Conservation (phyloP, 495 filamentous ascomycete genomes). For the Aspergillus nanangensis region DNA sequence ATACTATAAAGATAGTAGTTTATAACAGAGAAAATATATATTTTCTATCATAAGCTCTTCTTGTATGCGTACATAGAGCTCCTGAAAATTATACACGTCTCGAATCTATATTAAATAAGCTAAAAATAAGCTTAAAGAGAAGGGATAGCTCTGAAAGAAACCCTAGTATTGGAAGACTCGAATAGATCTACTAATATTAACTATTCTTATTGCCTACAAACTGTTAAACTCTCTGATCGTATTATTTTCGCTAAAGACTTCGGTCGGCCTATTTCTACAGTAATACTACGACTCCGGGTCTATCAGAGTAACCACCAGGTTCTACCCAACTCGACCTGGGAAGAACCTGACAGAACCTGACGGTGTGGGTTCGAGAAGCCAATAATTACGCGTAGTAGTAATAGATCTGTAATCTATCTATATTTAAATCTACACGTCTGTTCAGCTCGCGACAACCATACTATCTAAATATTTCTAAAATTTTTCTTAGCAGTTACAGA, state of each 20-base stretch:
- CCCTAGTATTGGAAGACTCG: too few relatives aligned
- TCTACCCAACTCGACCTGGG: background rate
- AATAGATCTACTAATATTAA: too few relatives aligned
- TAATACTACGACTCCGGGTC: background rate
- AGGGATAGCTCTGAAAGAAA: too few relatives aligned
- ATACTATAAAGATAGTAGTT: background rate
- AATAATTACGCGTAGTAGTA: background rate
- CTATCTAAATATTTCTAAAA: background rate
- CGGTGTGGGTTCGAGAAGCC: background rate
- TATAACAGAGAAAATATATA: background rate
- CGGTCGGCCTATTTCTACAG: background rate
- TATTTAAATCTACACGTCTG: too few relatives aligned
- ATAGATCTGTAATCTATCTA: background rate
- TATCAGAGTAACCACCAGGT: background rate
- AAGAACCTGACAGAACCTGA: background rate
- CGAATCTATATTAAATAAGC: too few relatives aligned
- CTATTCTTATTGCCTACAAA: too few relatives aligned
- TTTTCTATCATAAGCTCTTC: background rate
- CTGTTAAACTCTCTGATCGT: background rate
- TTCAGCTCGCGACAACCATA: too few relatives aligned
- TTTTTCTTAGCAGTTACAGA: background rate
- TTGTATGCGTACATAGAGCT: background rate
- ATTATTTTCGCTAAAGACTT: background rate
- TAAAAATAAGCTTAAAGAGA: too few relatives aligned
- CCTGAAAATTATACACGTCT: background rate